phyloP scores from a whole-genome alignment of 306 rosid species.

The Rosa rugosa region DNA sequence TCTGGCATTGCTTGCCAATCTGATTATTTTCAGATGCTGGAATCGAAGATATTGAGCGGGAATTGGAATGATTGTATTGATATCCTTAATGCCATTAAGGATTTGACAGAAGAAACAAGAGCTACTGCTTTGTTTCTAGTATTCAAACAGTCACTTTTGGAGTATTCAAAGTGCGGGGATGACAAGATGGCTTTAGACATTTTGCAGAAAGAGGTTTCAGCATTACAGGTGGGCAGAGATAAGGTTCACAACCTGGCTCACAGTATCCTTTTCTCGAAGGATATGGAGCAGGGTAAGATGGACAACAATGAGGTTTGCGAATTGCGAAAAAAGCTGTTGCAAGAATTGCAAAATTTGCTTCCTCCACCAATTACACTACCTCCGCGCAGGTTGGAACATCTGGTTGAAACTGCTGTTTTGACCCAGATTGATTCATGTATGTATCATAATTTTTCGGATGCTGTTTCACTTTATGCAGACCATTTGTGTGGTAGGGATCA shows the following conservation, averaged over 20 bases:
- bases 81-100: slow-evolving; percentile 48
- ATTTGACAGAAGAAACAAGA: slow-evolving; percentile 50
- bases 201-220: slow-evolving; percentile 57
- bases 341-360: slow-evolving; percentile 62
- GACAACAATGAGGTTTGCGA: slow-evolving; percentile 40
- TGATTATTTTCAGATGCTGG: slow-evolving; percentile 50
- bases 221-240: slow-evolving; percentile 44
- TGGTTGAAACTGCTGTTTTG: slow-evolving; percentile 64
- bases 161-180: slow-evolving; percentile 60
- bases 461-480: slow-evolving; percentile 69
- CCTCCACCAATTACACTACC: slow-evolving; percentile 65
- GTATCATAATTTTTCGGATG: slow-evolving; percentile 56
- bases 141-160: slow-evolving; percentile 58
- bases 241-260: slow-evolving; percentile 61
- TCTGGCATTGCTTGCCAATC: slow-evolving; percentile 66
- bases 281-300: slow-evolving; percentile 35
- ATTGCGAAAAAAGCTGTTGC: slow-evolving; percentile 42
- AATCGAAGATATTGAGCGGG: slow-evolving; percentile 55
- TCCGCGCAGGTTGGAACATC: slow-evolving; percentile 68
- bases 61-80: slow-evolving; percentile 59
- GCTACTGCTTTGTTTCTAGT: slow-evolving; percentile 69
- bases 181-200: slow-evolving; percentile 59
- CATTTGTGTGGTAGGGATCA: slow-evolving; percentile 69
- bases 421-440: slow-evolving; percentile 69
- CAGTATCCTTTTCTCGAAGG: slow-evolving; percentile 44